Base-by-base conservation (phyloP, 225 moss, liverwort and hornwort species). In the Antitrichia curtipendula region DNA sequence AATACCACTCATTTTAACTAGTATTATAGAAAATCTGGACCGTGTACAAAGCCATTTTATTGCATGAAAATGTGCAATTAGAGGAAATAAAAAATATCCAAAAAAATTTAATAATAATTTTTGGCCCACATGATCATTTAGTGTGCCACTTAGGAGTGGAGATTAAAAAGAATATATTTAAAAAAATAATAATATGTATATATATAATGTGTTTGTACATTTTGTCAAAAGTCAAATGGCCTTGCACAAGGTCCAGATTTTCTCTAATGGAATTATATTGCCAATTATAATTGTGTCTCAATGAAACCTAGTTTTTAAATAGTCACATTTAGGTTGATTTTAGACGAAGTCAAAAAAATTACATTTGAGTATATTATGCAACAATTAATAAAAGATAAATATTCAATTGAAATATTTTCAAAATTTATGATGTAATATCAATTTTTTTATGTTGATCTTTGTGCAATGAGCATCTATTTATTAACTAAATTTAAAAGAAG, bases 311-410 rank as follows among this genome's bases (percentile, higher is more conserved):
- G 23, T 24, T 24, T 69, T 40, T 8, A 4, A 24, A 40, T 24
- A 24, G 8, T 40, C 24, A 40, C 24, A 24, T 69, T 69, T 40
- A 69, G 13, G 3, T 69, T 69, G 40, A 69, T 40, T 40, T 13
- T 68, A 13, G 8, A 40, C 40, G 69, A 40, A 40, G 24, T 24
- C 1, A 13, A 1, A 13, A 13, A 24, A 45, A 12, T 0, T 0
- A 23, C 23, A 68, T 13, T 13, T 23, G 23, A 13, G 8, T 38
- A 40, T 69, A 21, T 38, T 24, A 24, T 23, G 4, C 13, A 68
- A 23, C 4, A 68, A 68, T 38, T 23, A 13, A 23, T 68, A 38
- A 68, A 38, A 38, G 7, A 3, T 68, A 38, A 38, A 38, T 38
- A 23, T 0, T 38, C 23, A 68, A 23, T 23, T 23, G 23, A 68